Base-by-base conservation (phyloP, 2,329 filamentous ascomycete genomes). In the Dactylellina parvicollis region DNA sequence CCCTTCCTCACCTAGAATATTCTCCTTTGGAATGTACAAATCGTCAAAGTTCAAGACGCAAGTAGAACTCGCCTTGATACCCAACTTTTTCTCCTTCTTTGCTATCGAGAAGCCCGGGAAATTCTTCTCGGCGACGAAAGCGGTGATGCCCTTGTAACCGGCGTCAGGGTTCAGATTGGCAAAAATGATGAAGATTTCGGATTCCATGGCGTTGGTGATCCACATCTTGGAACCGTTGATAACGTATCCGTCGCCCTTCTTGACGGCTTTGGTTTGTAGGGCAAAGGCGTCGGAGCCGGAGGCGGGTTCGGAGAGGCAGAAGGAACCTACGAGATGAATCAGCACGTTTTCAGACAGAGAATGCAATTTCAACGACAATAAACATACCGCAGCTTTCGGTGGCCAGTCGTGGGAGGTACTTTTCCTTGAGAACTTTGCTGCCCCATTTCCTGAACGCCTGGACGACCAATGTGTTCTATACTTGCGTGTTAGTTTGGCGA, bases 1-100 rank as follows among this genome's bases (percentile, higher is more conserved):
- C 59, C 95, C 95, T 79, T 91, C 88, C 81, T 93, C 86, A 75
- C 95, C 95, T 0, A 99, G 86, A 14, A 99, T 83, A 81, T 96
- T 96, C 79, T 89, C 91, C 81, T 89, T 89, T 74, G 95, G 92
- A 38, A 99, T 86, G 79, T 94, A 87, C 57, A 98, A 92, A 79
- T 99, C 95, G 82, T 99, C 95, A 78, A 99, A 96, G 85, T 92
- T 98, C 81, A 99, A 86, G 75, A 97, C 94, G 82, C 95, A 99
- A 30, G 95, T 99, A 83, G 91, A 96, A 83, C 91, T 96, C 60
- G 95, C 95, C 79, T 87, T 90, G 83, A 99, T 99, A 70, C 95
- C 95, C 52, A 99, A 89, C 85, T 99, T 99, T 90, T 98, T 98
- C 86, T 99, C 95, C 85, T 99, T 99, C 87, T 99, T 99, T 40